A percentile compares a stretch with the other conserved stretches of the same genome.
phyloP scores from a whole-genome alignment of 306 rosid species.

The Trifolium fragiferum region DNA sequence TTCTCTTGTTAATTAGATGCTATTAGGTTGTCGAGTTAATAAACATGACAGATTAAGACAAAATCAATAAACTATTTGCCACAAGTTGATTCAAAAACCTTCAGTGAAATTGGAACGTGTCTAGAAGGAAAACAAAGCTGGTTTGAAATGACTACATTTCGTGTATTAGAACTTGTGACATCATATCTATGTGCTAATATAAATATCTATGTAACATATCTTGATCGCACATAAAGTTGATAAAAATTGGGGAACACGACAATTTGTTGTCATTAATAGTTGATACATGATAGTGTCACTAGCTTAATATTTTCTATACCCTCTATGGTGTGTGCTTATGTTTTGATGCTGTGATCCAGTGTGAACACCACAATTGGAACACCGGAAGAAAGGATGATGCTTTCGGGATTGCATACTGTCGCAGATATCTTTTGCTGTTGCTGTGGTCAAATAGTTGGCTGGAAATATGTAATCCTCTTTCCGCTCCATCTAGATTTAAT shows the following conservation, averaged over 20 bases:
- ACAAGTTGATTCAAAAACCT: too few relatives aligned
- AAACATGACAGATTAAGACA: too few relatives aligned
- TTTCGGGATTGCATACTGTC: conserved; percentile 83
- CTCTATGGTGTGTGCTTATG: conserved; percentile 13
- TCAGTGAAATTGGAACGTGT: too few relatives aligned
- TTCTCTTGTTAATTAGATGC: too few relatives aligned
- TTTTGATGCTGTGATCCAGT: conserved; percentile 47
- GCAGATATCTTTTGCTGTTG: conserved; percentile 85
- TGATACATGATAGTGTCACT: conserved; percentile 9
- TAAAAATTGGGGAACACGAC: neutral
- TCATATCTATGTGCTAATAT: neutral
- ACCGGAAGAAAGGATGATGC: conserved; percentile 77
- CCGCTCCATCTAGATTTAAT: conserved; percentile 35
- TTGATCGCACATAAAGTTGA: conserved; percentile 2
- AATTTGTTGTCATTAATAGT: conserved; percentile 25
- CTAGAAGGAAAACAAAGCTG: neutral
- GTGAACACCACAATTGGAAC: conserved; percentile 70
- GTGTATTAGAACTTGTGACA: conserved; percentile 19
- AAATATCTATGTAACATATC: neutral
- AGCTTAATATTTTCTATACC: conserved; percentile 34
- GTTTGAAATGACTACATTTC: conserved; percentile 24
- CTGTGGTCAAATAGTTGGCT: conserved; percentile 93
- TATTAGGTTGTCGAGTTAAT: too few relatives aligned
- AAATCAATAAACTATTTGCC: too few relatives aligned
- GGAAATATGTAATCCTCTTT: conserved; percentile 81